Evolutionary conservation across 495 filamentous ascomycete species (phyloP), one percentile per base, ranked within the genome.

Genomic region (Penicillium macrosclerotiorum): DNA sequence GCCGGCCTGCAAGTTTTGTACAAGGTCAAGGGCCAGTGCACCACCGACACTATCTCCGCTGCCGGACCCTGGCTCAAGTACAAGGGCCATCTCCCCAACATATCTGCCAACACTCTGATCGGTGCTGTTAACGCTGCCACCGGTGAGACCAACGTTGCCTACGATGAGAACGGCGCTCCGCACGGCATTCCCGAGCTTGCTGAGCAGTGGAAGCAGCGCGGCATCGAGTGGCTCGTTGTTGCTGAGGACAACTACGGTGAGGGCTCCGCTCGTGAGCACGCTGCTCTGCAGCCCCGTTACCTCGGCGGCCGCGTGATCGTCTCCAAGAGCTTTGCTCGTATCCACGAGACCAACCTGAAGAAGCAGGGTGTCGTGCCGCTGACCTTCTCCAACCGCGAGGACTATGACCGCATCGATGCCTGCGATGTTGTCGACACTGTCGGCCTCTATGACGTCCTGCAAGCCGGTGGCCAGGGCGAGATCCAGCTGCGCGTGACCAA

Each of bases 181-280:
- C 60, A 72, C 71, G 42, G 58, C 4, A 96, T 98, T 60, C 93
- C 93, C 1, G 90, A 94, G 44, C 78, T 98, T 2, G 93, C 85
- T 0, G 75, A 77, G 46, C 77, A 81, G 45, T 98, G 92, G 92
- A 87, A 88, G 58, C 69, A 76, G 5, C 64, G 81, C 40, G 81
- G 78, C 3, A 54, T 47, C 22, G 75, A 76, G 57, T 98, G 93
- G 93, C 77, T 98, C 35, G 90, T 97, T 4, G 88, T 97, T 11
- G 93, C 93, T 4, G 93, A 98, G 72, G 85, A 88, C 62, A 98
- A 98, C 78, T 98, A 98, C 75, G 93, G 93, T 55, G 93, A 98
- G 65, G 93, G 93, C 5, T 90, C 85, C 29, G 93, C 93, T 19
- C 79, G 93, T 36, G 93, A 98, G 62, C 93, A 98, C 71, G 93